Evolutionary conservation across 352 stramenopile species (phyloP), one percentile per base, ranked within the genome.

Genomic region (Lagenidium sp.): DNA sequence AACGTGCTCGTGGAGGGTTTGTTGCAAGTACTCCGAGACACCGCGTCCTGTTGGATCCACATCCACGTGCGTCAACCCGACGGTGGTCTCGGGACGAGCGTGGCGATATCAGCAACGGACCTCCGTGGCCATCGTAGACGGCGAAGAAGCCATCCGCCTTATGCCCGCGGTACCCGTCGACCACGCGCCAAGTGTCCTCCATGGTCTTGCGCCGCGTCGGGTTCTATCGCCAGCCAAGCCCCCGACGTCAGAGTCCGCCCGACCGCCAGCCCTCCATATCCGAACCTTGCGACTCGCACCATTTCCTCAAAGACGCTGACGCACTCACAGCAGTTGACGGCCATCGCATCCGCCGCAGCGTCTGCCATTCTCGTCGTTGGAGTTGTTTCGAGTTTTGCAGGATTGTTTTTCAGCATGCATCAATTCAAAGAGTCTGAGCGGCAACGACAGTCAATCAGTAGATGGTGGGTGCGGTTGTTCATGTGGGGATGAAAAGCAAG

Each of bases 251-350:
- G 5, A 24, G 12, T 36, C n/a, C n/a, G n/a, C n/a, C n/a, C n/a
- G n/a, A 12, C 13, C 18, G 10, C n/a, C 25, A 39, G 22, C 21
- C 20, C 5, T n/a, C 4, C 29, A 18, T 8, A 23, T 28, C 12
- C 39, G 3, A n/a, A 39, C 13, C 4, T 13, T 20, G 6, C 10
- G 30, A 16, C 6, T 12, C 48, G 19, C 40, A 88, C 79, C 79
- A 91, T 86, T 68, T 83, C 70, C 42, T 91, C 79, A 41, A 63
- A 80, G 36, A 79, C 62, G 60, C 79, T 88, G 37, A 88, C 68
- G 36, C 66, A 71, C 20, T 51, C 55, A 31, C 76, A 91, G 60
- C 78, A 77, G 34, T 62, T 63, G 49, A 83, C 71, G 18, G 15
- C 38, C 22, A 59, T 37, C 39, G 35, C 19, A 42, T 42, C 25